Evolutionary conservation across 257 asterid species (phyloP).

Genomic region (Lantana camara): DNA sequence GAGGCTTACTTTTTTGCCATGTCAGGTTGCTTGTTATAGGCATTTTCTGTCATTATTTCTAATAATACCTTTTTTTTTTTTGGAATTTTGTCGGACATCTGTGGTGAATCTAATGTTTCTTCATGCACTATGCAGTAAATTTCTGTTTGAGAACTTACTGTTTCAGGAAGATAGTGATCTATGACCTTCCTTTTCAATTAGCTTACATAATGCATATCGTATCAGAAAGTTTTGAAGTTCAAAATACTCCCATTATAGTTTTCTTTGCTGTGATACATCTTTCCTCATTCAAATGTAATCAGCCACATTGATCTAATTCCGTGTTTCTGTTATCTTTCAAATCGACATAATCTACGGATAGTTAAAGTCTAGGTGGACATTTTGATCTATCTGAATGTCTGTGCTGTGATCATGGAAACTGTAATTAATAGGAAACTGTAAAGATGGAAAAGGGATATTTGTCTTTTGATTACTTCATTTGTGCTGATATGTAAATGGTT

Average conservation of each 20-base stretch:
- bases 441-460: neutral
- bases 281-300: neutral
- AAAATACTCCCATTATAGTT: neutral
- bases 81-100: neutral
- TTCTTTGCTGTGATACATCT: neutral
- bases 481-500: no score
- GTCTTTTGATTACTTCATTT: neutral
- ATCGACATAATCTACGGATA: neutral
- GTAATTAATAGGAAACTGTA: neutral
- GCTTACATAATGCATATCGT: neutral
- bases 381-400: neutral
- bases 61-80: neutral
- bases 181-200: neutral
- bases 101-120: neutral
- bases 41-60: neutral
- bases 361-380: neutral
- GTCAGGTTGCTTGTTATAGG: neutral
- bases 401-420: neutral
- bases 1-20: no score
- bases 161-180: neutral
- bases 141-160: neutral
- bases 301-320: neutral
- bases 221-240: neutral
- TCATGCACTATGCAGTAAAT: neutral
- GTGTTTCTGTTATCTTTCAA: constrained; percentile 5